phyloP scores from a whole-genome alignment of 495 filamentous ascomycete genomes.

The Physcia stellaris region DNA sequence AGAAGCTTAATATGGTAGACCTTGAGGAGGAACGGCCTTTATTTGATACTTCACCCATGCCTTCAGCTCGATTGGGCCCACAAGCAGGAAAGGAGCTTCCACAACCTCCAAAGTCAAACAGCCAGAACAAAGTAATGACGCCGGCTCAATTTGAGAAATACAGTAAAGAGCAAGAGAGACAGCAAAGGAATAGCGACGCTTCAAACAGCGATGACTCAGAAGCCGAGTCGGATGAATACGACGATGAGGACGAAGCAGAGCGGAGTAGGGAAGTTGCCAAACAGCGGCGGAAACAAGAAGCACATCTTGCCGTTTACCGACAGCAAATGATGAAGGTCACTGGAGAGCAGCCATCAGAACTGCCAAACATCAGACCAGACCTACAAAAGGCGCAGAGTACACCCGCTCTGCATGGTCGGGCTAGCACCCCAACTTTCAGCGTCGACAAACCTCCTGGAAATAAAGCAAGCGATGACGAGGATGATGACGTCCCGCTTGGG shows the following conservation, averaged over 20 bases:
- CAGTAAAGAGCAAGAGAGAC: conserved; percentile 61
- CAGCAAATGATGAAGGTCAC: conserved; percentile 98
- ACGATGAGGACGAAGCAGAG: conserved; percentile 77
- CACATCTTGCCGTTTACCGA: conserved; percentile 77
- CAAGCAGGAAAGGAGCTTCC: conserved; percentile 2
- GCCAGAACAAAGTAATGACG: conserved; percentile 68
- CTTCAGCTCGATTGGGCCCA: conserved; percentile 1
- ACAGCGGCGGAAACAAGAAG: conserved; percentile 79
- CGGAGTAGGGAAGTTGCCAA: conserved; percentile 56
- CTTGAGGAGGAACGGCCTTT: conserved; percentile 13
- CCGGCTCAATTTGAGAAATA: conserved; percentile 78
- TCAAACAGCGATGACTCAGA: conserved; percentile 36
- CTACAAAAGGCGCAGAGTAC: conserved; percentile 29
- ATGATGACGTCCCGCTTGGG: conserved; percentile 77
- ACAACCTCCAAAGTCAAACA: conserved; percentile 1
- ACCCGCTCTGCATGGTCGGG: conserved; percentile 26
- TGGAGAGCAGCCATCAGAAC: conserved; percentile 46
- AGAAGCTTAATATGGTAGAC: conserved; percentile 6
- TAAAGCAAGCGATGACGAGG: conserved; percentile 52
- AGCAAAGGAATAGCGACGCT: conserved; percentile 34
- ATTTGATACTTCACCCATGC: conserved; percentile 12
- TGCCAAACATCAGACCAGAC: conserved; percentile 19
- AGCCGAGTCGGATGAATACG: conserved; percentile 43
- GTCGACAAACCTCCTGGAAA: conserved; percentile 25
- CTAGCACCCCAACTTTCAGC: conserved; percentile 19